These are phyloP conservation scores for Lyophyllum semitale DNA, from an alignment of 768 basidiomycete species.

Conservation along the genomic window DNA sequence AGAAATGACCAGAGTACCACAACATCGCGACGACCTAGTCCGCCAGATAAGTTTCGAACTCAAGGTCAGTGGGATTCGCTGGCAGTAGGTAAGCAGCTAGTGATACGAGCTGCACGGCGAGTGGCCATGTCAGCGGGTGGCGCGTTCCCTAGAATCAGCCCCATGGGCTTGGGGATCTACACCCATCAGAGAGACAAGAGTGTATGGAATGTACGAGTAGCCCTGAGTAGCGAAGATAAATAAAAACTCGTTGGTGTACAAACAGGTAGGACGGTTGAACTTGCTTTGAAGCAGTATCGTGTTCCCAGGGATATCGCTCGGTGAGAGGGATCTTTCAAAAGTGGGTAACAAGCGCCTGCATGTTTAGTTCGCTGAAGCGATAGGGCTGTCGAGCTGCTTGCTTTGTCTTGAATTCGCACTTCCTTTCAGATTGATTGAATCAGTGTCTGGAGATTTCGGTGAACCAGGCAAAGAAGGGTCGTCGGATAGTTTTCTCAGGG, in stretches of 20 bases:
- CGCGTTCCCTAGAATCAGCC: too few relatives aligned
- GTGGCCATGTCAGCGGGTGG: too few relatives aligned
- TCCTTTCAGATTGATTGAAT: not conserved
- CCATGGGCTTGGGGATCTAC: too few relatives aligned
- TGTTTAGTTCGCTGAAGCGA: not conserved
- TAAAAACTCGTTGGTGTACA: not conserved
- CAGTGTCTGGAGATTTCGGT: not conserved
- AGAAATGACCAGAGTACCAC: too few relatives aligned
- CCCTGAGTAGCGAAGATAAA: not conserved
- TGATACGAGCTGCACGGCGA: too few relatives aligned
- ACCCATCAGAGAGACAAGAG: too few relatives aligned
- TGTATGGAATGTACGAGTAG: too few relatives aligned
- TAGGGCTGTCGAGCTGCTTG: not conserved
- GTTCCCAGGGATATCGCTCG: not conserved
- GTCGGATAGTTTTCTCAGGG: not conserved
- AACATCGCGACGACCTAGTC: too few relatives aligned
- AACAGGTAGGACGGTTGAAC: not conserved
- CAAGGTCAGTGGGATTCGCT: too few relatives aligned
- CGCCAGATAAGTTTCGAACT: too few relatives aligned
- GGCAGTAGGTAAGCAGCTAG: too few relatives aligned
- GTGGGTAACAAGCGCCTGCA: not conserved
- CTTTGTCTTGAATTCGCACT: not conserved
- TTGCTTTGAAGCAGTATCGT: not conserved
- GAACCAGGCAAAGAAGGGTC: not conserved
- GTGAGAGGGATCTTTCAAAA: not conserved